These are phyloP conservation scores for Pseudogymnoascus sp. DNA, from an alignment of 2,329 filamentous ascomycete genomes.

Conservation along the genomic window DNA sequence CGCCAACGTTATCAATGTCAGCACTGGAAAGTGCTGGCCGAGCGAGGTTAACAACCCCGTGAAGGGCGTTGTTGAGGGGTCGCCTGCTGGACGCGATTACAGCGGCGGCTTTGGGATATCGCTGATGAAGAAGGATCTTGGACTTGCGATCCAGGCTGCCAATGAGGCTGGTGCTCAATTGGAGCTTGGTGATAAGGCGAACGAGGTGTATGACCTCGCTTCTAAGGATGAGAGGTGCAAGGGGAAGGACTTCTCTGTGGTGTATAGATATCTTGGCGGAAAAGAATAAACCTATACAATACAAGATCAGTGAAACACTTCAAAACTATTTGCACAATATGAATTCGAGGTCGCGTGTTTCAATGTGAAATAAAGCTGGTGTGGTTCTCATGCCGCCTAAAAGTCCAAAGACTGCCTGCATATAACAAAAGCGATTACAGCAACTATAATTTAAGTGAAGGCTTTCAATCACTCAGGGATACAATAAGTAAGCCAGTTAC, in stretches of 20 bases:
- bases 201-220: conserved; percentile 60
- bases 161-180: conserved; percentile 59
- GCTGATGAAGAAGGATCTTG: conserved; percentile 76
- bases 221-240: conserved; percentile 55
- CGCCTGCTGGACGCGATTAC: conserved; percentile 73
- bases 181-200: conserved; percentile 56
- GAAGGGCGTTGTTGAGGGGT: conserved; percentile 68
- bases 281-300: conserved; percentile 33
- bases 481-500: neutral
- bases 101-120: conserved; percentile 68
- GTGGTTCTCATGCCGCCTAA: neutral
- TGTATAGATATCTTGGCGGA: conserved; percentile 65
- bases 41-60: conserved; percentile 95
- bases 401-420: neutral
- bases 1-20: conserved; percentile 82
- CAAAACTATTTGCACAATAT: neutral
- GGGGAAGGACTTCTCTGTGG: conserved; percentile 73
- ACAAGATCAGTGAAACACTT: neutral
- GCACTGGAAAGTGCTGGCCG: conserved; percentile 93
- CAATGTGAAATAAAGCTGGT: neutral
- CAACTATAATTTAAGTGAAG: neutral
- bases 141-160: conserved; percentile 66
- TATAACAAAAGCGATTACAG: neutral
- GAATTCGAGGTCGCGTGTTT: neutral
- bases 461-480: neutral